phyloP scores from a whole-genome alignment of 2,329 filamentous ascomycete genomes.

The Arthrobotrys sphaeroides region DNA sequence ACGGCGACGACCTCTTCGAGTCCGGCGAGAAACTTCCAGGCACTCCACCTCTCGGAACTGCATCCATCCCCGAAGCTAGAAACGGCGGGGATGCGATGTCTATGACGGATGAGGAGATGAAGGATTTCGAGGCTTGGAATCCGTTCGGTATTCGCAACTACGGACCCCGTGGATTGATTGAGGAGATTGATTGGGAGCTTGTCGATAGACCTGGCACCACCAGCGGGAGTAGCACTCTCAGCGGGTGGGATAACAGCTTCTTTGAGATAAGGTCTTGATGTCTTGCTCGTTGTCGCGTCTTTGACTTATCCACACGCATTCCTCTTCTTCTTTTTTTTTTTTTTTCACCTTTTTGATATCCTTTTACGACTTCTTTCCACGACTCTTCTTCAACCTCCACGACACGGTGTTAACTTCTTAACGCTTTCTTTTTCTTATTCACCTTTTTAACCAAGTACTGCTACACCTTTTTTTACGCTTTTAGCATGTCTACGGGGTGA shows the following conservation, averaged over 20 bases:
- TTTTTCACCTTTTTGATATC: neutral
- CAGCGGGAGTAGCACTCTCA: slow-evolving; percentile 24
- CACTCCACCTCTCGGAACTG: neutral
- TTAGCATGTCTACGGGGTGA: neutral
- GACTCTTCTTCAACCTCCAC: neutral
- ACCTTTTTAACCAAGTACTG: too few relatives aligned
- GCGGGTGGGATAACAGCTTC: slow-evolving; percentile 47
- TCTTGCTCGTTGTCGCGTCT: neutral
- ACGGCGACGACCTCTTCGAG: slow-evolving; percentile 35
- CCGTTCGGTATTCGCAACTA: slow-evolving; percentile 51
- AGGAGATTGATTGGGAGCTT: slow-evolving; percentile 52
- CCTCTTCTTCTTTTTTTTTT: slow-evolving; percentile 1
- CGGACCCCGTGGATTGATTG: slow-evolving; percentile 36
- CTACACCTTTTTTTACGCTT: neutral
- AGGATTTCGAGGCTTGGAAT: slow-evolving; percentile 49
- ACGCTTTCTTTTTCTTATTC: neutral
- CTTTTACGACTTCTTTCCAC: neutral
- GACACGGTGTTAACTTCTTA: too few relatives aligned
- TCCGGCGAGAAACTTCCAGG: slow-evolving; percentile 20
- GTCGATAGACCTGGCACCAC: slow-evolving; percentile 16
- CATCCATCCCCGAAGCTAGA: slow-evolving; percentile 15
- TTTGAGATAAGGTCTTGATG: slow-evolving; percentile 31
- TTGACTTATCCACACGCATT: neutral
- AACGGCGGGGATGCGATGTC: slow-evolving; percentile 32
- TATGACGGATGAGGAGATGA: slow-evolving; percentile 50